Evolutionary conservation across 805 yeast genomes (phyloP).

Genomic region (Barnettozyma vustinii): DNA sequence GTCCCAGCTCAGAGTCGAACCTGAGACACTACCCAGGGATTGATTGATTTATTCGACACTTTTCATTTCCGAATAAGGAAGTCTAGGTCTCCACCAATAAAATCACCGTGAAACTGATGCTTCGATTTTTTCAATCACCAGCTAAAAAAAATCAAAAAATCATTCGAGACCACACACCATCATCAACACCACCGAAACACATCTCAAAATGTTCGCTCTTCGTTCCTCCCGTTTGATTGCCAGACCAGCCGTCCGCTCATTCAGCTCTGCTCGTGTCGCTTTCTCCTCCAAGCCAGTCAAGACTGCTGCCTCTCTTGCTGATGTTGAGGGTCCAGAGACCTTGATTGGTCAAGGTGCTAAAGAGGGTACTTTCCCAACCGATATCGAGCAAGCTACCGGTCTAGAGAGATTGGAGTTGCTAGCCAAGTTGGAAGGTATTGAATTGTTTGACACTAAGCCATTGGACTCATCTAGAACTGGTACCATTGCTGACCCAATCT

Average conservation of each 20-base stretch:
- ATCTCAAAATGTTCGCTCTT: constrained; percentile 29
- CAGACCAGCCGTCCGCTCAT: constrained; percentile 29
- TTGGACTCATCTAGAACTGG: constrained; percentile 86
- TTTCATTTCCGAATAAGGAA: constrained; percentile 13
- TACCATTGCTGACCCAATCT: constrained; percentile 82
- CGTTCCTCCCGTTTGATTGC: constrained; percentile 30
- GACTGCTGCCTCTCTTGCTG: constrained; percentile 65
- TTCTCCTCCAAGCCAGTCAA: constrained; percentile 29
- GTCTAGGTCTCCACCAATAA: constrained; percentile 20
- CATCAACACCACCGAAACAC: background rate
- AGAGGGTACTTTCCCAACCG: constrained; percentile 84
- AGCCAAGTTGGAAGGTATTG: constrained; percentile 94
- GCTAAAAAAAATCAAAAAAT: constrained; percentile 13
- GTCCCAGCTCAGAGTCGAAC: constrained; percentile 8
- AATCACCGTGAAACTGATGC: constrained; percentile 13
- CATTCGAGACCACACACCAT: constrained; percentile 17
- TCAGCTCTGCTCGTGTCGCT: constrained; percentile 27
- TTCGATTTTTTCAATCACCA: background rate
- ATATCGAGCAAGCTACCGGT: constrained; percentile 97
- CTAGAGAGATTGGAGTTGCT: constrained; percentile 91
- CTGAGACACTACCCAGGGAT: background rate
- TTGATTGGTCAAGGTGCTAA: constrained; percentile 90
- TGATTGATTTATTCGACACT: background rate
- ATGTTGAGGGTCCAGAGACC: constrained; percentile 71
- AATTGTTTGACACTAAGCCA: constrained; percentile 84